These are phyloP conservation scores for Rhododendron molle DNA, from an alignment of 148 eudicot genomes.

Conservation along the genomic window DNA sequence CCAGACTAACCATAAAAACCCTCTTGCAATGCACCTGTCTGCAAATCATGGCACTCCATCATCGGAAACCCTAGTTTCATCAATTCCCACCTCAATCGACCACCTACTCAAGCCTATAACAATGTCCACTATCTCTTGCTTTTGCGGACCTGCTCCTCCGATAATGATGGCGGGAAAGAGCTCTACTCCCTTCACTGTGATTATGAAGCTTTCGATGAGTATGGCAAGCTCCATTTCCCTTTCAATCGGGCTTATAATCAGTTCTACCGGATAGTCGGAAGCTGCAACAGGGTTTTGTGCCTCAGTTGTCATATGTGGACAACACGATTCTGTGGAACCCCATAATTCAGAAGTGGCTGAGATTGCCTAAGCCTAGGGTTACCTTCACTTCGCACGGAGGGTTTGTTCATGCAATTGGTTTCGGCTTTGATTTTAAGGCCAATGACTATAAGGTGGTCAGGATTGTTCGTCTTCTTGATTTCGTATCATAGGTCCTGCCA, in stretches of 20 bases:
- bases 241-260: not conserved
- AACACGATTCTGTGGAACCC: conserved; percentile 29
- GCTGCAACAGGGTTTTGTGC: conserved; percentile 28
- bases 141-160: not conserved
- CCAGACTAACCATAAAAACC: conserved; percentile 1
- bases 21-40: not conserved
- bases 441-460: not conserved
- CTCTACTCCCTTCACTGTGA: not conserved
- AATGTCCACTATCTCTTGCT: not conserved
- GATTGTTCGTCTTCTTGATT: not conserved
- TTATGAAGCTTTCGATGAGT: not conserved
- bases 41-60: not conserved
- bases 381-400: not conserved
- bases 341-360: conserved; percentile 8
- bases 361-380: conserved; percentile 9
- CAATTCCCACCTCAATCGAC: not conserved
- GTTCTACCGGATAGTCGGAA: conserved; percentile 25
- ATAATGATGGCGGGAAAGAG: not conserved
- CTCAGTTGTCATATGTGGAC: not conserved
- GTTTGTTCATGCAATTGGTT: conserved; percentile 21
- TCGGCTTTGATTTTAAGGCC: conserved; percentile 20
- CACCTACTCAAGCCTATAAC: not conserved
- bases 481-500: not conserved
- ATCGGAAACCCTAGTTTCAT: not conserved
- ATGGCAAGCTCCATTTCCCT: conserved; percentile 6